Evolutionary conservation across 1,284 basidiomycete species (phyloP).

Genomic region (Irpex sp.): DNA sequence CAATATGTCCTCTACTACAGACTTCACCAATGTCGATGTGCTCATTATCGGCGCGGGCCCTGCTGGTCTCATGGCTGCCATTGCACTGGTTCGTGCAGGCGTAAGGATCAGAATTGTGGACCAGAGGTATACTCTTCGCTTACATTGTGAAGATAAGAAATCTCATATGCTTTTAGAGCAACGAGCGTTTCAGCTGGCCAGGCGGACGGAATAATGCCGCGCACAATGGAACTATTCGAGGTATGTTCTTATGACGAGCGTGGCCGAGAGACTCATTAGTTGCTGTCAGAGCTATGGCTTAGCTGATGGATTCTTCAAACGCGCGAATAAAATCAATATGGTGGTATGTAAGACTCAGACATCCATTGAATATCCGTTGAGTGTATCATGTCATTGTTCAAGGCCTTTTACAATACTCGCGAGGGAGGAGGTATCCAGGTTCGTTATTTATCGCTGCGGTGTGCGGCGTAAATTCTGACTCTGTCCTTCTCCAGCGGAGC

Average conservation of each 20-base stretch:
- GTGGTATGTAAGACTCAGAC: constrained; percentile 49
- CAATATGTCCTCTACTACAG: neutral
- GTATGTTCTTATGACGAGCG: constrained; percentile 35
- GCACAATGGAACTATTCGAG: constrained; percentile 83
- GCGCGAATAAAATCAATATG: constrained; percentile 75
- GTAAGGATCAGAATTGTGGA: constrained; percentile 75
- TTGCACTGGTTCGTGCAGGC: constrained; percentile 68
- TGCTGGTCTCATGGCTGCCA: constrained; percentile 70
- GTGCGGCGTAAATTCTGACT: neutral
- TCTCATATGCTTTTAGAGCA: constrained; percentile 47
- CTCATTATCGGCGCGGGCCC: constrained; percentile 67
- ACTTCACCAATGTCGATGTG: constrained; percentile 45
- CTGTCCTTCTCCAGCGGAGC: neutral
- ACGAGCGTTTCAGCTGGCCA: constrained; percentile 74
- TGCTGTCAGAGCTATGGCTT: constrained; percentile 75
- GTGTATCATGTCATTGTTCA: neutral
- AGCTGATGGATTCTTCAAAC: constrained; percentile 64
- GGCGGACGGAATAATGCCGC: constrained; percentile 83
- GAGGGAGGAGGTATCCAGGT: constrained; percentile 68
- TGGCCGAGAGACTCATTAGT: neutral
- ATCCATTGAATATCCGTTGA: neutral
- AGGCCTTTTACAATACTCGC: constrained; percentile 81
- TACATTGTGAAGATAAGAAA: neutral
- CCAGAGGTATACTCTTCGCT: constrained; percentile 53
- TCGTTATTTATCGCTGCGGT: constrained; percentile 36